Base-by-base conservation (phyloP, 1,284 basidiomycete species). In the Pseudozyma sp. region DNA sequence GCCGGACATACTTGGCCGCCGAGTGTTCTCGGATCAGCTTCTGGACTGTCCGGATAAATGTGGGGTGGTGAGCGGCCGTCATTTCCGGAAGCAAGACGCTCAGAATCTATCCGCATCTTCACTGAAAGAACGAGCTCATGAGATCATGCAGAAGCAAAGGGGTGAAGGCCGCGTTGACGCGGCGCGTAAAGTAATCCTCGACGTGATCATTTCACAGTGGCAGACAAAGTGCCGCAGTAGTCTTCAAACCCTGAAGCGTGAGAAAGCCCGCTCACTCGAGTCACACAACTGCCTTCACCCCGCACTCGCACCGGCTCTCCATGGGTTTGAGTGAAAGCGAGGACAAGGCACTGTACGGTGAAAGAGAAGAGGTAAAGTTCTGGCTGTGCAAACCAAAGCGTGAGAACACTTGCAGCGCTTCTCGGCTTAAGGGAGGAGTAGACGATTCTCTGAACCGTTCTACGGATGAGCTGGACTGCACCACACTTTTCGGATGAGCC, bases 251-350 rank as follows among this genome's bases (percentile, higher is more conserved):
- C 6, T 31, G 25, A 40, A 40, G 39, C 39, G 39, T 40, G 39
- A n/a, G 39, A 40, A 40, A 31, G 25, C 39, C 39, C 11, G 47
- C 19, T 49, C 47, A 49, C 25, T 63, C 60, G 53, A 63, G 53
- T 56, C 49, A 56, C 53, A 50, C 44, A 47, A 47, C 13, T 14
- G 9, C 47, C 25, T 40, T 4, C 12, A 36, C 47, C 40, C 56
- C 47, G 36, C 63, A 66, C 48, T 59, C 57, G 52, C 51, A 52
- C 51, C 21, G 3, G 19, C 38, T 25, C 48, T 50, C 49, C 57
- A 53, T 47, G 36, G 14, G 44, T 42, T 49, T 49, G 59, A 52
- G 38, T 40, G 18, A 36, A 19, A 40, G 42, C 25, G 38, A 53
- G 35, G 13, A 7, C 34, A 5, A 11, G 9, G 31, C 19, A 14